Evolutionary conservation across 148 eudicot genomes (phyloP).

Genomic region (Talinum fruticosum): DNA sequence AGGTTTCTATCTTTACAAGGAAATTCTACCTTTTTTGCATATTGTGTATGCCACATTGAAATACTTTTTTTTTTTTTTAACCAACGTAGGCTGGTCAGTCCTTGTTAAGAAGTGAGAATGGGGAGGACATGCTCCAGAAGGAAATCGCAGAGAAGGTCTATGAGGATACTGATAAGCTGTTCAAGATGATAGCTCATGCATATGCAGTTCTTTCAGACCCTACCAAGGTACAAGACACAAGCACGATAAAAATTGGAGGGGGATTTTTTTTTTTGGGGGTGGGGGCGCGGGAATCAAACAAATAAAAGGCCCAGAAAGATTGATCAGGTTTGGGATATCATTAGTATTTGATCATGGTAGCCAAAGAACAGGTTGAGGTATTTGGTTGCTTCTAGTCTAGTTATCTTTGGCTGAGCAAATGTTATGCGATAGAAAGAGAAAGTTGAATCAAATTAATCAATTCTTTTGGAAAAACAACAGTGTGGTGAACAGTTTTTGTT

Average conservation of each 20-base stretch:
- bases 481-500: too few species aligned
- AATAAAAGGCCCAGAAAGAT: too few species aligned
- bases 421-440: too few species aligned
- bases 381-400: too few species aligned
- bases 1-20: conserved; percentile 42
- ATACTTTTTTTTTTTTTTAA: not conserved
- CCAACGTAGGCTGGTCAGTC: conserved; percentile 69
- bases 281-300: not conserved
- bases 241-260: too few species aligned
- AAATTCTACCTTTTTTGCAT: conserved; percentile 5
- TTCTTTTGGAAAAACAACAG: too few species aligned
- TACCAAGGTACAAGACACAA: conserved; percentile 48
- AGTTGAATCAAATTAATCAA: too few species aligned
- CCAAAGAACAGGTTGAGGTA: too few species aligned
- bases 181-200: conserved; percentile 96
- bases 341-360: too few species aligned
- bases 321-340: too few species aligned
- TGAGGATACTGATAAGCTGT: conserved; percentile 85
- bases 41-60: not conserved
- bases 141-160: conserved; percentile 68
- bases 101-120: conserved; percentile 65
- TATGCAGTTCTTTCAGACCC: conserved; percentile 88
- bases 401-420: too few species aligned
- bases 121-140: conserved; percentile 79
- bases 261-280: not conserved